phyloP scores from a whole-genome alignment of 352 stramenopile genomes.

The Globisporangium rhizosaccharum region DNA sequence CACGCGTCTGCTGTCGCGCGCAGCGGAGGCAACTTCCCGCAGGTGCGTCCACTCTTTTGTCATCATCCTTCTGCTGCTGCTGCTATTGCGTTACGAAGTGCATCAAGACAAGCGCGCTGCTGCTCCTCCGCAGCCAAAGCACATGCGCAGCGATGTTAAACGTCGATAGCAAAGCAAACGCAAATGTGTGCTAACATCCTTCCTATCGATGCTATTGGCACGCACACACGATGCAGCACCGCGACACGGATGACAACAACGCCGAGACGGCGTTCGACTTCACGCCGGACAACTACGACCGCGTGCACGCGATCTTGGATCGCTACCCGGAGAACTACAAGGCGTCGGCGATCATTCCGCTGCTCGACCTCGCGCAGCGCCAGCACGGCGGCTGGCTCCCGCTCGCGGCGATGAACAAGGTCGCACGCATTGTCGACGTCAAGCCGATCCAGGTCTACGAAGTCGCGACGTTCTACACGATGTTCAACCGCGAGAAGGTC shows the following conservation, averaged over 20 bases:
- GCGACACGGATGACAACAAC: constrained; percentile 96
- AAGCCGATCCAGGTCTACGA: constrained; percentile 98
- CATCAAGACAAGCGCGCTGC: not conserved
- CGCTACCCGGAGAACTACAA: constrained; percentile 99
- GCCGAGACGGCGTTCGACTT: constrained; percentile 96
- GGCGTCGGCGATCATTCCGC: constrained; percentile 96
- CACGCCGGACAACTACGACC: constrained; percentile 96
- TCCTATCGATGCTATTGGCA: not conserved
- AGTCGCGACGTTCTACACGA: constrained; percentile 99
- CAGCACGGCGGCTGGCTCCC: constrained; percentile 98
- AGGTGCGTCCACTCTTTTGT: constrained; percentile 9
- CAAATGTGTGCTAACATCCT: not conserved
- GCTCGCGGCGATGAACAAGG: constrained; percentile 99
- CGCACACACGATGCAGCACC: constrained; percentile 67
- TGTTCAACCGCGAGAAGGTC: constrained; percentile 97
- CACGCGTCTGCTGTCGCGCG: constrained; percentile 41
- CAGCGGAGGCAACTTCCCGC: constrained; percentile 27
- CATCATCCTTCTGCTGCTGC: not conserved
- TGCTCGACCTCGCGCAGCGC: constrained; percentile 95
- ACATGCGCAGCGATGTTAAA: no score
- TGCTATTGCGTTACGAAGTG: not conserved
- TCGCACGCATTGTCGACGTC: constrained; percentile 96
- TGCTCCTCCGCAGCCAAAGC: no score
- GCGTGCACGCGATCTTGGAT: constrained; percentile 92
- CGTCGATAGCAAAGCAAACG: not conserved